Base-by-base conservation (phyloP, 2,329 filamentous ascomycete genomes). In the Talaromyces funiculosus region DNA sequence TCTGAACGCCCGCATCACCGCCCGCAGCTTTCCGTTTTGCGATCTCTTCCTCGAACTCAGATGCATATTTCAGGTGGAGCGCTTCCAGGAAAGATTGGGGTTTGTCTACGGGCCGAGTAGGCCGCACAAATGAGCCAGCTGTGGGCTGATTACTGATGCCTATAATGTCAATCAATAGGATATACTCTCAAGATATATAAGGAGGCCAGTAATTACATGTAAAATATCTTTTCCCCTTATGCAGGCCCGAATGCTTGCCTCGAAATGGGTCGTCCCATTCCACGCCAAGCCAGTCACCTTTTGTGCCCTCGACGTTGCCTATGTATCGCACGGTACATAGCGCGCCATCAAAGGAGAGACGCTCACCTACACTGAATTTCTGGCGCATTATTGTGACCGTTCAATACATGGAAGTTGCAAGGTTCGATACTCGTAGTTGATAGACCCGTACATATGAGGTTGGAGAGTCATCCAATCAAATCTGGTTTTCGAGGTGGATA, bases 261-360 rank as follows among this genome's bases (percentile, higher is more conserved):
- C 92, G 84, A 38, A 81, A 82, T 60, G 86, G 79, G 73, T 97
- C 90, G 75, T 97, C 93, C 94, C 94, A 99, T 82, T 99, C 94
- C 53, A 97, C 90, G 51, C 94, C 94, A 35, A 97, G 82, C 92
- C 93, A 97, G 64, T 83, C 80, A 53, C 91, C 90, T 45, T 84
- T 81, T 8, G 91, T 92, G 66, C 89, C 90, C 55, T 84, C 81
- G 7, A 97, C 88, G 35, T 82, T 74, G 47, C 94, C 94, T 63
- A 90, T 77, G 71, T 92, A 97, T 63, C 91, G 87, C 61, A 97
- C 83, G 0, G 93, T 97, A 75, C 92, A 96, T 43, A 89, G 77
- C 20, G 86, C 85, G 33, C 85, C 86, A 65, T 89, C 86, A 68
- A 90, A 95, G 3, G 90, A 96, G 42, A 93, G 80, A 14, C 94